These are phyloP conservation scores for Gentiana straminea DNA, from an alignment of 257 asterid genomes.

Conservation along the genomic window DNA sequence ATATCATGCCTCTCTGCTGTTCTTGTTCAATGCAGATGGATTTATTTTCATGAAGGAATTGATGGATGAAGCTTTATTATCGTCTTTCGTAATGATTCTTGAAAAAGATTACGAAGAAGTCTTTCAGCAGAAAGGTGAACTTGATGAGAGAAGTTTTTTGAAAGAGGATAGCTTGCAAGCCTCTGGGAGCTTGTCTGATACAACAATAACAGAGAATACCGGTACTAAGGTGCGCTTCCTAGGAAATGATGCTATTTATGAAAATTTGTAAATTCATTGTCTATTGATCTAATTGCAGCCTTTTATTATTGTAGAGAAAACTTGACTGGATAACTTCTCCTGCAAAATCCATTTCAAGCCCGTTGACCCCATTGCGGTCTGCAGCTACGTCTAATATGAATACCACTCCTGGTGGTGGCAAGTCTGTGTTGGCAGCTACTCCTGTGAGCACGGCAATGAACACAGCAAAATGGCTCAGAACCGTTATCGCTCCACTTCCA, in stretches of 20 bases:
- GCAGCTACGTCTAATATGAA: constrained; percentile 40
- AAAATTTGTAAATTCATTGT: not conserved
- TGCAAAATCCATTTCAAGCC: constrained; percentile 63
- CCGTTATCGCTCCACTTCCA: constrained; percentile 82
- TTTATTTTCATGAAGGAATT: constrained; percentile 64
- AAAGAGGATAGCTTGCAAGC: constrained; percentile 76
- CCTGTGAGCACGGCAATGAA: constrained; percentile 99
- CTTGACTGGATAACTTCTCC: constrained; percentile 70
- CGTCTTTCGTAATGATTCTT: constrained; percentile 40
- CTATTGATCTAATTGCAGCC: not conserved
- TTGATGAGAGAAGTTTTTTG: constrained; percentile 83
- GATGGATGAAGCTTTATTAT: constrained; percentile 55
- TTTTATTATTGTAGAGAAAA: constrained; percentile 47
- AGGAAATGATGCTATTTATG: not conserved
- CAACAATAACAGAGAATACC: constrained; percentile 28
- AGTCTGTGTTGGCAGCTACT: constrained; percentile 58
- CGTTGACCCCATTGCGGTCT: constrained; percentile 67
- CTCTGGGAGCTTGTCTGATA: constrained; percentile 82
- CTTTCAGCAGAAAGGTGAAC: constrained; percentile 45
- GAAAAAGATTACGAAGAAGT: constrained; percentile 65
- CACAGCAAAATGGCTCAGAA: constrained; percentile 89
- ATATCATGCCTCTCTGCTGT: not conserved
- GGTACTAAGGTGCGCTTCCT: constrained; percentile 33
- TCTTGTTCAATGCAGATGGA: constrained; percentile 51
- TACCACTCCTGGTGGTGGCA: constrained; percentile 30